These are phyloP conservation scores for Botrytis sinoallii DNA, from an alignment of 2,329 filamentous ascomycete genomes.

Conservation along the genomic window DNA sequence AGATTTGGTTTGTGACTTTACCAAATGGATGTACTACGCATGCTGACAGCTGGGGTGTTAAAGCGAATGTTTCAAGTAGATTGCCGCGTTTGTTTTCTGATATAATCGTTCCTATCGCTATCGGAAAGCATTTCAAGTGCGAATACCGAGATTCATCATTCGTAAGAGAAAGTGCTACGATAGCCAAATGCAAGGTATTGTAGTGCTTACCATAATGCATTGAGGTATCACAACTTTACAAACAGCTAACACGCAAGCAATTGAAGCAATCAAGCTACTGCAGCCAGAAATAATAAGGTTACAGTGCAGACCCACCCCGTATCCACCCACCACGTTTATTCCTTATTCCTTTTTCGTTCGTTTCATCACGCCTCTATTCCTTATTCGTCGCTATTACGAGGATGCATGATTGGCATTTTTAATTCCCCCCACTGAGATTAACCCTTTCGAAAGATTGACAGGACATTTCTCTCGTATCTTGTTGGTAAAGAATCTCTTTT, in stretches of 20 bases:
- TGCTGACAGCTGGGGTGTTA: neutral
- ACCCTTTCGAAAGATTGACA: neutral
- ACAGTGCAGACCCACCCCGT: slow-evolving; percentile 3
- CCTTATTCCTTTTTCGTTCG: slow-evolving; percentile 8
- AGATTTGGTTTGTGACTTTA: neutral
- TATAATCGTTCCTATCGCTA: neutral
- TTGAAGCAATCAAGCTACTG: neutral
- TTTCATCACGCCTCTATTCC: neutral
- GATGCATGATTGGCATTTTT: neutral
- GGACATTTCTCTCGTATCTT: neutral
- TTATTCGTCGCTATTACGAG: slow-evolving; percentile 15
- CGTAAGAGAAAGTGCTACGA: neutral
- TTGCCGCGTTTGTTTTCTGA: neutral
- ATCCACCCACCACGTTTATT: slow-evolving; percentile 12
- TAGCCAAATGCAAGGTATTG: slow-evolving; percentile 1
- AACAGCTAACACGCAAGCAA: neutral
- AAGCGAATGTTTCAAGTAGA: neutral
- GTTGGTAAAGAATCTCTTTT: neutral
- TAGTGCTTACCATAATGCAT: neutral
- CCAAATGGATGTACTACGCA: neutral
- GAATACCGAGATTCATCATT: neutral
- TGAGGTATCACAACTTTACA: neutral
- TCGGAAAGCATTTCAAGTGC: neutral
- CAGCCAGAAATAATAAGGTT: slow-evolving; percentile 10
- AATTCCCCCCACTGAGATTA: neutral